Conservation (phyloP, 2,329 filamentous ascomycete genomes). For the Allantophomopsis cytisporea region DNA sequence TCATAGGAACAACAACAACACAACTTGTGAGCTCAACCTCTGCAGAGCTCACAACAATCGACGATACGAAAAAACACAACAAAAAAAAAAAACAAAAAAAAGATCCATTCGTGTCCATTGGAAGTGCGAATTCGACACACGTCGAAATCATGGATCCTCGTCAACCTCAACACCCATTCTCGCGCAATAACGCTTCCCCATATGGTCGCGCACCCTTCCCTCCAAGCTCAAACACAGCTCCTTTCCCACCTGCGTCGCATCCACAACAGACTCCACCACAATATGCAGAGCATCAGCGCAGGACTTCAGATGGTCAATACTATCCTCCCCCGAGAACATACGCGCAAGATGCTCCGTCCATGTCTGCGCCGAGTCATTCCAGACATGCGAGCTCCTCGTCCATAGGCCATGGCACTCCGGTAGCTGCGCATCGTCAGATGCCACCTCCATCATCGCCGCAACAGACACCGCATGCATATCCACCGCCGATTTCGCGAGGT, state of each 20-base stretch:
- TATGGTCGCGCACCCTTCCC: conserved; percentile 17
- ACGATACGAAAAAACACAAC: background rate
- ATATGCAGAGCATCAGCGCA: conserved; percentile 17
- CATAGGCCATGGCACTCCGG: conserved; percentile 15
- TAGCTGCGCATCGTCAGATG: conserved; percentile 20
- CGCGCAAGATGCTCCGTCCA: conserved; percentile 14
- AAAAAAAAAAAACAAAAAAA: no score
- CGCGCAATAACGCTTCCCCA: conserved; percentile 17
- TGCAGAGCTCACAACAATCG: no score
- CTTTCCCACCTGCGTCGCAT: conserved; percentile 16
- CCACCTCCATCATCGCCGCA: conserved; percentile 35
- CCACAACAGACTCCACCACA: conserved; percentile 12
- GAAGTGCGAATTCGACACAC: no score
- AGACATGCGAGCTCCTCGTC: conserved; percentile 19
- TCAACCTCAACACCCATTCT: conserved; percentile 16
- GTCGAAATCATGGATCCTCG: conserved; percentile 17
- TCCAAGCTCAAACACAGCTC: conserved; percentile 11
- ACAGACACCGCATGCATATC: conserved; percentile 23
- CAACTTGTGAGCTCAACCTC: no score
- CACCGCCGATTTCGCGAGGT: conserved; percentile 20
- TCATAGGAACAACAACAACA: background rate
- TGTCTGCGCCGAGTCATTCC: conserved; percentile 13
- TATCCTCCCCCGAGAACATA: conserved; percentile 14
- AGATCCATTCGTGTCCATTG: no score
- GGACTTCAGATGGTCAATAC: conserved; percentile 19